A percentile compares a stretch with the other conserved stretches of the same genome.
These are phyloP conservation scores for Fraxinus sp. DNA, from an alignment of 305 asterid genomes.

Conservation along the genomic window DNA sequence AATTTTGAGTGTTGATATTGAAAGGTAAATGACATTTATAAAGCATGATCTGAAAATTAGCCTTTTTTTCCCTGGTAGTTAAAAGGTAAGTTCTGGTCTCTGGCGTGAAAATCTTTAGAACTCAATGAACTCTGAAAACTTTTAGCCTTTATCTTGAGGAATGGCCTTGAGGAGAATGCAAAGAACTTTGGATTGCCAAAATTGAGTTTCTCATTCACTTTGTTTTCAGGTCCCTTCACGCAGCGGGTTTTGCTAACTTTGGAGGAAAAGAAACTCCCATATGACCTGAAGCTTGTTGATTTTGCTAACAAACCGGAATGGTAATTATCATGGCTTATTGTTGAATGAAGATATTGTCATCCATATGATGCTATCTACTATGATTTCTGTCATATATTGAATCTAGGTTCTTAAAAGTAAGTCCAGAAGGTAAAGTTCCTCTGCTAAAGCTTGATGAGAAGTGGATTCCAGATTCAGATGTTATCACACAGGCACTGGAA, in stretches of 20 bases:
- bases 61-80: background rate
- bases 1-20: background rate
- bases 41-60: background rate
- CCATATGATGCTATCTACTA: background rate
- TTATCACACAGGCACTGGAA: constrained; percentile 75
- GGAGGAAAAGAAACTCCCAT: constrained; percentile 83
- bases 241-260: constrained; percentile 85
- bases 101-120: background rate
- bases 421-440: constrained; percentile 95
- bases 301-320: constrained; percentile 84
- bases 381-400: background rate
- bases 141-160: background rate
- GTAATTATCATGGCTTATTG: constrained; percentile 32
- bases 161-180: background rate
- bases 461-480: constrained; percentile 94
- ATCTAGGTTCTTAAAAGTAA: constrained; percentile 64
- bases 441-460: constrained; percentile 77
- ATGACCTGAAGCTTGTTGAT: constrained; percentile 77
- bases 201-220: background rate
- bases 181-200: background rate
- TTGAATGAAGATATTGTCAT: background rate
- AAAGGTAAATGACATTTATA: background rate
- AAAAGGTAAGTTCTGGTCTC: background rate
- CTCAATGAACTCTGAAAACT: background rate
- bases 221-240: constrained; percentile 72